phyloP scores from a whole-genome alignment of 768 basidiomycete genomes.

The Amanita jacksonii region DNA sequence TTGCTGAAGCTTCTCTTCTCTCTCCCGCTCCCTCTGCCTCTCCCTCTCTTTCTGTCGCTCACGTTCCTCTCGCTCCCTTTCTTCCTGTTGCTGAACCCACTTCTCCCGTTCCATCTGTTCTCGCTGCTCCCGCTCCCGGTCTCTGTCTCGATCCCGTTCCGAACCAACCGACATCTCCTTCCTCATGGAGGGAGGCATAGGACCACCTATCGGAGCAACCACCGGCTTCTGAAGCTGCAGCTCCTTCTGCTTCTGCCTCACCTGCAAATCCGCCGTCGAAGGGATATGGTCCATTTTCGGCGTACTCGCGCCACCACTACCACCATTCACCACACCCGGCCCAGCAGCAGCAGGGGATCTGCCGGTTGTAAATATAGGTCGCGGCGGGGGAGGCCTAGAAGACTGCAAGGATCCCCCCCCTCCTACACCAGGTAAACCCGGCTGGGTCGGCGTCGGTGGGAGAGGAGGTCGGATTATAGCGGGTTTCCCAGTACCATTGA shows the following conservation, averaged over 20 bases:
- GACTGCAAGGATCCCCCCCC: constrained; percentile 14
- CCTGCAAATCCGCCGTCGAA: constrained; percentile 54
- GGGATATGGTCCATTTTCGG: constrained; percentile 44
- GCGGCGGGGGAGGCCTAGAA: constrained; percentile 60
- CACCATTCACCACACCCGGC: constrained; percentile 13
- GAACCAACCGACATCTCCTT: constrained; percentile 37
- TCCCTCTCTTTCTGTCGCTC: constrained; percentile 16
- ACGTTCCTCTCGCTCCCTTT: constrained; percentile 13
- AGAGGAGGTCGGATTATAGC: constrained; percentile 5
- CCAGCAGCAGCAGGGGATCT: constrained; percentile 45
- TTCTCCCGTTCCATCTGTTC: constrained; percentile 10
- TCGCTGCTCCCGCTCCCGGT: constrained; percentile 8
- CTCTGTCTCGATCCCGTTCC: constrained; percentile 19
- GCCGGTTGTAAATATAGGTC: constrained; percentile 44
- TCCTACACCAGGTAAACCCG: no score
- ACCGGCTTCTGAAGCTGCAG: constrained; percentile 27
- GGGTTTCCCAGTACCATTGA: constrained; percentile 3
- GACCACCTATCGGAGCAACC: no score
- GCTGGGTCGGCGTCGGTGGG: constrained; percentile 10
- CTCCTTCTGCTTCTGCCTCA: constrained; percentile 52
- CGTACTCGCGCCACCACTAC: constrained; percentile 11
- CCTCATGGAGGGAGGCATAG: constrained; percentile 32
- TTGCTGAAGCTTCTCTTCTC: constrained; percentile 20
- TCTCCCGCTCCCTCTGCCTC: constrained; percentile 23
- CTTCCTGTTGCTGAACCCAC: background rate